Evolutionary conservation across 2,329 filamentous ascomycete genomes (phyloP).

Genomic region (Arthroderma uncinatum): DNA sequence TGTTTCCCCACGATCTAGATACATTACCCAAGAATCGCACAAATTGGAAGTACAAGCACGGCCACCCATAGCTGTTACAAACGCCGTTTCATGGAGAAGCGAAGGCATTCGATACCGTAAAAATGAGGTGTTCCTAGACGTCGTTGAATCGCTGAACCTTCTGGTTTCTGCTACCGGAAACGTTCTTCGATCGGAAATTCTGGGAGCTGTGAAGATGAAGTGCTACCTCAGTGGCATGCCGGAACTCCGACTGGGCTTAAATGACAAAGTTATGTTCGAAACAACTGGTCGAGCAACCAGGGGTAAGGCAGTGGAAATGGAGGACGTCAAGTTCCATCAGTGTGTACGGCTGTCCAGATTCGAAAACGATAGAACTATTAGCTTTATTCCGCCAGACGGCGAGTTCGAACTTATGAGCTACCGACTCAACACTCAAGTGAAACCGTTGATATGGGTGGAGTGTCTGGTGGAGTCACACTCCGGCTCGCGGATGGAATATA

Average conservation of each 20-base stretch:
- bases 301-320: slow-evolving; percentile 98
- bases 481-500: slow-evolving; percentile 92
- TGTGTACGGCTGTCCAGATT: slow-evolving; percentile 92
- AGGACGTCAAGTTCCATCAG: slow-evolving; percentile 99
- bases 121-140: slow-evolving; percentile 98
- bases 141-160: slow-evolving; percentile 91
- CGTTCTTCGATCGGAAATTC: slow-evolving; percentile 87
- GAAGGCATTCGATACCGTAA: slow-evolving; percentile 98
- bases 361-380: slow-evolving; percentile 97
- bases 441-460: slow-evolving; percentile 97
- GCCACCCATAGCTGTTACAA: slow-evolving; percentile 94
- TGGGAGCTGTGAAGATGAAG: slow-evolving; percentile 98
- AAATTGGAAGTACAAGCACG: slow-evolving; percentile 94
- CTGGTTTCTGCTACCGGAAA: slow-evolving; percentile 91
- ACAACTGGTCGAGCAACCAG: slow-evolving; percentile 86
- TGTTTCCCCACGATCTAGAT: slow-evolving; percentile 35
- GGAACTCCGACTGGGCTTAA: slow-evolving; percentile 81
- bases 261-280: slow-evolving; percentile 99
- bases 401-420: slow-evolving; percentile 99
- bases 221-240: slow-evolving; percentile 98
- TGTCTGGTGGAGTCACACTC: slow-evolving; percentile 95
- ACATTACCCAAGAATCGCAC: slow-evolving; percentile 98
- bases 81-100: slow-evolving; percentile 94
- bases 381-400: slow-evolving; percentile 94
- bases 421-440: slow-evolving; percentile 94